These are phyloP conservation scores for Schizosaccharomyces lindneri DNA, from an alignment of 805 yeast genomes.

Conservation along the genomic window DNA sequence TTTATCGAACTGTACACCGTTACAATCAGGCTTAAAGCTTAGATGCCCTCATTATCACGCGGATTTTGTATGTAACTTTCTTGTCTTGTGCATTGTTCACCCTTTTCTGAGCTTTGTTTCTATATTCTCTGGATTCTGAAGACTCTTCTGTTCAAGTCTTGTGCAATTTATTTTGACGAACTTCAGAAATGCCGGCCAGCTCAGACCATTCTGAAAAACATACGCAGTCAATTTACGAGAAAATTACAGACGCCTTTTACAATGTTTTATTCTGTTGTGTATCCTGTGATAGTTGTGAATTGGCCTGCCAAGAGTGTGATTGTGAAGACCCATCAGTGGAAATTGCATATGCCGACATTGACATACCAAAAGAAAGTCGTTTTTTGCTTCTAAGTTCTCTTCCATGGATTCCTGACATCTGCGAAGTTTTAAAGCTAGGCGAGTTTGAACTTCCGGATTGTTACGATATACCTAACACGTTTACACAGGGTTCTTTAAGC, in stretches of 20 bases:
- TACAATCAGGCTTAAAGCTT: too few species aligned
- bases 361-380: neutral
- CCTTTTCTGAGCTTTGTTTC: neutral
- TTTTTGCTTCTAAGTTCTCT: neutral
- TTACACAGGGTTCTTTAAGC: neutral
- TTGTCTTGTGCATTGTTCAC: too few species aligned
- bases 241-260: neutral
- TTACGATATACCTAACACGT: neutral
- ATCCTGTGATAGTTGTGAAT: neutral
- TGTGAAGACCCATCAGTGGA: neutral
- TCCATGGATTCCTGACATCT: neutral
- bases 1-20: too few species aligned
- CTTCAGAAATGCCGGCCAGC: too few species aligned
- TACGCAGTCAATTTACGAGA: too few species aligned
- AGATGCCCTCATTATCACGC: too few species aligned
- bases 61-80: too few species aligned
- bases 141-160: neutral
- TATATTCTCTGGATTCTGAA: neutral
- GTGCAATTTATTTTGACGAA: neutral
- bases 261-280: neutral
- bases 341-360: neutral
- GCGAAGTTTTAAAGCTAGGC: neutral
- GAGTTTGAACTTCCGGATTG: neutral
- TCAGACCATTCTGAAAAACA: neutral
- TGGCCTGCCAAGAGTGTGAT: neutral